These are phyloP conservation scores for Russula vinacea DNA, from an alignment of 768 basidiomycete genomes.

Conservation along the genomic window DNA sequence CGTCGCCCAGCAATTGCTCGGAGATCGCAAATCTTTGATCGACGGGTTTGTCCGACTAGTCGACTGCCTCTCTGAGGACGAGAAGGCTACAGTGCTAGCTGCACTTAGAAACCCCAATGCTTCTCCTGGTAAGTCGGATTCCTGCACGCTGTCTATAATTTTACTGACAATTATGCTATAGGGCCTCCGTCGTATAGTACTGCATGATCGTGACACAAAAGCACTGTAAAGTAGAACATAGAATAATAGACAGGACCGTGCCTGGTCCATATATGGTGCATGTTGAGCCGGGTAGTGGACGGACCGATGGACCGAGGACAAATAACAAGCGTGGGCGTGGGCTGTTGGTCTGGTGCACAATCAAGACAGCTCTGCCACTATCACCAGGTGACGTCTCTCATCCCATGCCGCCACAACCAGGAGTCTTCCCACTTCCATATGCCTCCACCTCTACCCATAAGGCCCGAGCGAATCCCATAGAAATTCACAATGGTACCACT, in stretches of 20 bases:
- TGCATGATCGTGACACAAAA: slow-evolving; percentile 13
- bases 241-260: slow-evolving; percentile 6
- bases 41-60: slow-evolving; percentile 70
- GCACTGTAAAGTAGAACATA: slow-evolving; percentile 22
- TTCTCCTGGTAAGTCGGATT: slow-evolving; percentile 51
- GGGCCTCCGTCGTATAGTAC: slow-evolving; percentile 43
- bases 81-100: slow-evolving; percentile 56
- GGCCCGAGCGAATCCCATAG: slow-evolving; percentile 35
- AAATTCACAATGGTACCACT: slow-evolving; percentile 34
- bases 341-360: background rate
- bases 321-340: background rate
- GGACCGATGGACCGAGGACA: background rate
- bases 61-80: slow-evolving; percentile 71
- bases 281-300: background rate
- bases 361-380: background rate
- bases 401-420: slow-evolving; percentile 65
- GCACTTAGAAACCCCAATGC: slow-evolving; percentile 58
- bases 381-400: background rate
- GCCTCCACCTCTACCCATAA: slow-evolving; percentile 49
- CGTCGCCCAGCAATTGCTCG: slow-evolving; percentile 61
- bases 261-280: background rate
- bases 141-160: background rate
- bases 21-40: slow-evolving; percentile 73
- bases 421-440: slow-evolving; percentile 62
- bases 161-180: slow-evolving; percentile 30